Evolutionary conservation across 1,284 basidiomycete genomes (phyloP), one percentile per base, ranked within the genome.

Genomic region (Pisolithus thermaeus): DNA sequence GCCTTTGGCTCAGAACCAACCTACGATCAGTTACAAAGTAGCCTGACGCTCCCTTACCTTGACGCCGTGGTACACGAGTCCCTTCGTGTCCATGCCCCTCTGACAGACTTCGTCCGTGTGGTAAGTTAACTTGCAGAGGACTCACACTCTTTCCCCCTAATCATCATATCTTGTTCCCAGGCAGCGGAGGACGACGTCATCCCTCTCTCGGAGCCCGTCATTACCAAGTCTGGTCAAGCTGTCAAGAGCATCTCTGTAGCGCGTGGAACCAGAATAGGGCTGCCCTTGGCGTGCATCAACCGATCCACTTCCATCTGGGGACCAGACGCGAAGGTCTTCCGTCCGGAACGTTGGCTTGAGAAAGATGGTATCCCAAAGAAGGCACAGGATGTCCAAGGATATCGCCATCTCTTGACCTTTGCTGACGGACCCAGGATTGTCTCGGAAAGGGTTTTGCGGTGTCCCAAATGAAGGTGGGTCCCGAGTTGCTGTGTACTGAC

Each of bases 171-270:
- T 14, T n/a, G 8, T 20, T 63, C 18, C 46, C 68, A 67, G 77
- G 79, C 62, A 1, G 53, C 65, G 23, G 62, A 79, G 67, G 78
- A 82, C 55, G 80, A 83, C 50, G 59, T 80, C 2, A 72, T 84
- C 25, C 81, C 79, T 0, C 70, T 82, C 43, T 66, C 65, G 11
- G 50, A 49, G 2, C 78, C 70, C 82, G 52, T 79, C 23, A 58
- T 55, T 8, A 73, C 73, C 0, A 50, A 60, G 3, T 58, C 66
- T 0, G 79, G 78, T 0, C 53, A 70, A 42, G 54, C 60, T 0
- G 66, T 76, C 7, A 63, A 70, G 41, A 66, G 68, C 32, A 62
- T 83, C 43, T 54, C 69, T 1, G 63, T 83, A 43, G 59, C 69
- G 9, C 78, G 76, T 57, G 79, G 79, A 6, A 72, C 74, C 0